Conservation (phyloP, 1,139 yeast species). For the Candida albicans region DNA sequence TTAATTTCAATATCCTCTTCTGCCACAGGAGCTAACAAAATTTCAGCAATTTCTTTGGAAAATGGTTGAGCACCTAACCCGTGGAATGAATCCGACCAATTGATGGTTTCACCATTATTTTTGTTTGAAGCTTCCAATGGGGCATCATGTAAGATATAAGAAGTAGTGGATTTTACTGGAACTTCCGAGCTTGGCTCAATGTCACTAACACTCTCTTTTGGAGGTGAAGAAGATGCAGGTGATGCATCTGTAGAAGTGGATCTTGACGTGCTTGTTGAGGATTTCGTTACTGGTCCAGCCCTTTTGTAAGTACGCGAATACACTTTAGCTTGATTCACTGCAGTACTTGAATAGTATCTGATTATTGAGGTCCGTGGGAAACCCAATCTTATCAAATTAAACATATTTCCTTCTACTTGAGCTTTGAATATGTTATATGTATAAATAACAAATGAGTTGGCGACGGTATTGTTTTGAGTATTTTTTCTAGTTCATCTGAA, state of each 20-base stretch:
- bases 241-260: constrained; percentile 4
- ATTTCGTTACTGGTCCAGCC: constrained; percentile 11
- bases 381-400: constrained; percentile 1
- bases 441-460: too few relatives aligned
- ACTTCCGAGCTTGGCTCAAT: constrained; percentile 1
- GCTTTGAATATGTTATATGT: too few relatives aligned
- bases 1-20: constrained; percentile 84
- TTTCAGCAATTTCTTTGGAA: constrained; percentile 55
- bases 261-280: constrained; percentile 7
- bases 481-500: too few relatives aligned
- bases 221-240: neutral
- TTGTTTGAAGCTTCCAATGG: constrained; percentile 8
- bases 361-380: neutral
- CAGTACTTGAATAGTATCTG: neutral
- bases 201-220: constrained; percentile 4
- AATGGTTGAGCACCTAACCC: constrained; percentile 85
- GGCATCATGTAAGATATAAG: constrained; percentile 23
- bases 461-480: too few relatives aligned
- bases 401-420: neutral
- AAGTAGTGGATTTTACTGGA: constrained; percentile 2
- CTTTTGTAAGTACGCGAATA: constrained; percentile 6
- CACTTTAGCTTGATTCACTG: neutral
- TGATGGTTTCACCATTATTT: constrained; percentile 17
- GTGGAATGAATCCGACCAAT: constrained; percentile 78
- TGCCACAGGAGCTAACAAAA: constrained; percentile 59